These are phyloP conservation scores for Xylaria sp. DNA, from an alignment of 495 filamentous ascomycete species.

Conservation along the genomic window DNA sequence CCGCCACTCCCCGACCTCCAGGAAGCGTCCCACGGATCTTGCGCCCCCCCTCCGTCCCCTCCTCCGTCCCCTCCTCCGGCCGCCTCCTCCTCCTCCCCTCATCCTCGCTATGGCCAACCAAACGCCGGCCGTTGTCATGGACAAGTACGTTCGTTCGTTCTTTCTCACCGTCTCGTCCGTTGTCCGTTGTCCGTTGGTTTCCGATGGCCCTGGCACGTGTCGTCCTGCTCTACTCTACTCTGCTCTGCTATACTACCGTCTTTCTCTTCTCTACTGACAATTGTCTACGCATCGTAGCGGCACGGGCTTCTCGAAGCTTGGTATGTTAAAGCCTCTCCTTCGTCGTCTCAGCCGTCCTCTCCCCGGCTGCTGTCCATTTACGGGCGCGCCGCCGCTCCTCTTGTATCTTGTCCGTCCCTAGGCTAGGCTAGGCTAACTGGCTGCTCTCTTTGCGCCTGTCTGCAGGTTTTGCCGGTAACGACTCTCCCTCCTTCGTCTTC, in stretches of 20 bases:
- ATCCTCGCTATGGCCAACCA: constrained; percentile 79
- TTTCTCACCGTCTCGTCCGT: constrained; percentile 32
- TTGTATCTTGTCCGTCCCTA: constrained; percentile 20
- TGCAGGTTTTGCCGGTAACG: constrained; percentile 96
- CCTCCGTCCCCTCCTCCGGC: too few relatives aligned
- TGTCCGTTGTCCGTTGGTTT: constrained; percentile 25
- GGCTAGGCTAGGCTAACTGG: constrained; percentile 35
- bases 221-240: constrained; percentile 32
- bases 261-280: constrained; percentile 39
- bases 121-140: constrained; percentile 99
- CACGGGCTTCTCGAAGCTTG: constrained; percentile 98
- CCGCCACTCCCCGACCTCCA: constrained; percentile 13
- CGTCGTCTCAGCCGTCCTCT: neutral
- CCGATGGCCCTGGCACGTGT: constrained; percentile 1
- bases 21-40: constrained; percentile 32
- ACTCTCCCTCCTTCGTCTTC: constrained; percentile 98
- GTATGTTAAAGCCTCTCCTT: constrained; percentile 56
- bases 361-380: constrained; percentile 19
- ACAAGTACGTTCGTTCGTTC: constrained; percentile 93
- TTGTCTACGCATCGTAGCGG: constrained; percentile 65
- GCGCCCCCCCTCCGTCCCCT: constrained; percentile 38
- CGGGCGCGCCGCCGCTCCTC: constrained; percentile 21
- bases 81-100: constrained; percentile 28
- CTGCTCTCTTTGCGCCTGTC: constrained; percentile 26
- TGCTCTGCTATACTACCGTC: too few relatives aligned